A percentile compares a stretch with the other conserved stretches of the same genome.
These are phyloP conservation scores for Cucurbita argyrosperma DNA, from an alignment of 306 rosid genomes.

Conservation along the genomic window DNA sequence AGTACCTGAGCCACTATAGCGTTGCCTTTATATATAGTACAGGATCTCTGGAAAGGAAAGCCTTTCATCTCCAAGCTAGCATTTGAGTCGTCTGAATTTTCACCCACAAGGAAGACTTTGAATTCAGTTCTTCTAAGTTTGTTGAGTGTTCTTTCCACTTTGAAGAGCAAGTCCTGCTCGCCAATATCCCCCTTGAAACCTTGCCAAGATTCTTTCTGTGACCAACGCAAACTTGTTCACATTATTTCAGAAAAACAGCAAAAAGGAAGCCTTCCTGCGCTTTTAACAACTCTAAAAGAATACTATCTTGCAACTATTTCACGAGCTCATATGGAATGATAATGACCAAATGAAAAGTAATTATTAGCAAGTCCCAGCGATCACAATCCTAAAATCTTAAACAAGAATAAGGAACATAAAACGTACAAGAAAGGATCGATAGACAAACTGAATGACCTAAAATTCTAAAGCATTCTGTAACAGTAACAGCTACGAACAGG, in stretches of 20 bases:
- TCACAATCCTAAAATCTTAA: background rate
- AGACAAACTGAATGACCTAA: background rate
- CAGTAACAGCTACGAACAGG: background rate
- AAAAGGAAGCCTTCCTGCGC: background rate
- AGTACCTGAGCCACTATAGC: conserved; percentile 72
- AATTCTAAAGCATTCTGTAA: background rate
- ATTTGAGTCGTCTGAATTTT: conserved; percentile 13
- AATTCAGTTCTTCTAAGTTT: conserved; percentile 43
- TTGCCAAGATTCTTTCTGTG: conserved; percentile 58
- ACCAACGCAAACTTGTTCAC: conserved; percentile 8
- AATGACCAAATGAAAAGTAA: background rate
- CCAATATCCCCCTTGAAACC: conserved; percentile 42
- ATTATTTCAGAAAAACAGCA: background rate
- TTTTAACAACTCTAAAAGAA: background rate
- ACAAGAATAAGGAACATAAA: background rate
- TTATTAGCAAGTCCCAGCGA: background rate
- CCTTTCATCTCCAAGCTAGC: conserved; percentile 49
- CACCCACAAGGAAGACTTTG: conserved; percentile 34
- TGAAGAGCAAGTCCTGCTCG: conserved; percentile 27
- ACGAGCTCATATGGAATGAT: background rate
- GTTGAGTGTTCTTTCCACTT: conserved; percentile 36
- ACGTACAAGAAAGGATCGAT: background rate
- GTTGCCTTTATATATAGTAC: conserved; percentile 39
- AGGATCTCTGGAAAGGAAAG: conserved; percentile 50
- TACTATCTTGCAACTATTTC: background rate